Conservation (phyloP, 1,139 yeast genomes). For the Suhomyces yuchorum region DNA sequence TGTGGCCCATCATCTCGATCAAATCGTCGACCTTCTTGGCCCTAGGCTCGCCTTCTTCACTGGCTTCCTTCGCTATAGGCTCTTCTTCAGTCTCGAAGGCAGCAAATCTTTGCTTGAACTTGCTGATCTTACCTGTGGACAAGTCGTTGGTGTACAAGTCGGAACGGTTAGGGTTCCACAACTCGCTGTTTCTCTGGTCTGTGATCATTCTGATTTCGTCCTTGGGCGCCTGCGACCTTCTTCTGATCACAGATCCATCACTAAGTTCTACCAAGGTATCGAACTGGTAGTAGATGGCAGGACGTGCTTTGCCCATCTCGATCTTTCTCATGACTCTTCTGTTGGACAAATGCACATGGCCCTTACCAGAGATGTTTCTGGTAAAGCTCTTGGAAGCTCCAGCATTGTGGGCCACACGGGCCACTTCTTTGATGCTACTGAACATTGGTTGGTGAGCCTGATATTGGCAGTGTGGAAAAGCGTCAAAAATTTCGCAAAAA, state of each 20-base stretch:
- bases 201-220: slow-evolving; percentile 81
- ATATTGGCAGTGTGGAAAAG: background rate
- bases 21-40: slow-evolving; percentile 46
- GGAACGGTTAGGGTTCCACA: slow-evolving; percentile 87
- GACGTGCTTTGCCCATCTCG: slow-evolving; percentile 79
- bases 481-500: slow-evolving; percentile 3
- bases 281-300: slow-evolving; percentile 88
- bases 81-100: slow-evolving; percentile 47
- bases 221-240: slow-evolving; percentile 88
- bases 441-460: background rate
- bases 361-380: slow-evolving; percentile 32
- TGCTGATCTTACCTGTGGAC: slow-evolving; percentile 82
- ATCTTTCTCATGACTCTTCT: slow-evolving; percentile 59
- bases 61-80: slow-evolving; percentile 17
- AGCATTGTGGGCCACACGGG: slow-evolving; percentile 3
- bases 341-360: slow-evolving; percentile 42
- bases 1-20: slow-evolving; percentile 62
- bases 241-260: slow-evolving; percentile 84
- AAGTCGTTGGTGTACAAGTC: slow-evolving; percentile 76
- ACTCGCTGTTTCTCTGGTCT: slow-evolving; percentile 82
- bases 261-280: slow-evolving; percentile 84
- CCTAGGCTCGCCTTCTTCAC: slow-evolving; percentile 12
- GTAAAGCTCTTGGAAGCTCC: slow-evolving; percentile 17
- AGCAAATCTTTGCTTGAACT: slow-evolving; percentile 76
- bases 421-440: background rate